Evolutionary conservation across 2,329 filamentous ascomycete genomes (phyloP), one percentile per base, ranked within the genome.

Genomic region (Tolypocladium tropicale): DNA sequence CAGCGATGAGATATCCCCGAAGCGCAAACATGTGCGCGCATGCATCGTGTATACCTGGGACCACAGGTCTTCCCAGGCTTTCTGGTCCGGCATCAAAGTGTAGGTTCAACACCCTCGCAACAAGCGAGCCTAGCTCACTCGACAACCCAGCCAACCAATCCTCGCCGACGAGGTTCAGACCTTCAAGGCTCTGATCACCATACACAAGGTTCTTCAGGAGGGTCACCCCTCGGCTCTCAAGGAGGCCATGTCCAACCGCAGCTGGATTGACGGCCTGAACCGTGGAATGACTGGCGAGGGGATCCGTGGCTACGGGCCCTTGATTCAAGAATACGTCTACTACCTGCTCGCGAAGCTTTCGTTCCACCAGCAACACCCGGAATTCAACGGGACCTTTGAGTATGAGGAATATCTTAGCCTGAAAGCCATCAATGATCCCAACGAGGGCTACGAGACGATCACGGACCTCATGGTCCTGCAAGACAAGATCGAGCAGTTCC

Each of bases 31-130:
- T 88, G 94, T 99, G 57, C 89, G 94, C 68, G 91, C 89, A 72
- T 95, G 90, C 70, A 99, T 99, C 67, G 93, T 99, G 50, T 97
- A 97, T 73, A 97, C 93, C 57, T 99, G 94, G 94, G 94, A 99
- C 74, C 91, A 99, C 78, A 95, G 95, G 76, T 95, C 88, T 62
- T 95, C 92, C 46, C 81, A 85, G 69, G 90, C 92, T 68, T 99
- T 99, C 73, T 99, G 94, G 94, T 85, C 90, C 56, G 93, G 92
- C 70, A 95, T 99, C 82, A 99, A 99, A 84, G 92, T 97, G 88
- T 95, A 81, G 64, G 87, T 80, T 49, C 49, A 55, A 53, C 46
- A 53, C 18, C 36, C 12, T 55, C 43, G 21, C 23, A 14, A 53
- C 48, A 39, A 25, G 18, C 14, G n/a, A 36, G 34, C 49, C 21